A percentile compares a stretch with the other conserved stretches of the same genome.
Evolutionary conservation across 2,329 filamentous ascomycete species (phyloP).

Genomic region (Colletotrichum abscissum): DNA sequence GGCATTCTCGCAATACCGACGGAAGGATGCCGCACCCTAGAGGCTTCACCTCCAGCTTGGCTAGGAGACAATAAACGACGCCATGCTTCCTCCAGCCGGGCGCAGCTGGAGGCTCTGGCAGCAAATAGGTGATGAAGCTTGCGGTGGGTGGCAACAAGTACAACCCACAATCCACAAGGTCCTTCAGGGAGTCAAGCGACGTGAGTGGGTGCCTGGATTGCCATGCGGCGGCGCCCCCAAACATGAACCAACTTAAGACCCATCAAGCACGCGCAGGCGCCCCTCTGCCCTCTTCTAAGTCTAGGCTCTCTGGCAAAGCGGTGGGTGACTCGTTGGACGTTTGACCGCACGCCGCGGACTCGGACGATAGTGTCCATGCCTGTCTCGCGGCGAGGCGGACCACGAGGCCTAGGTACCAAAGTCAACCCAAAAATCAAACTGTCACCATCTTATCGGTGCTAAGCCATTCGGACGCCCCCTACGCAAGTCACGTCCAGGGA

Average conservation of each 20-base stretch:
- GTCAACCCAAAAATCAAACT: background rate
- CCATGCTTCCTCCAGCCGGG: background rate
- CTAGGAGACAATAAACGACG: background rate
- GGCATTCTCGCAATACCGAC: background rate
- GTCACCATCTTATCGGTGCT: constrained; percentile 15
- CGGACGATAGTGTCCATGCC: constrained; percentile 28
- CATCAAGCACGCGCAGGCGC: background rate
- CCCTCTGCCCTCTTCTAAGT: background rate
- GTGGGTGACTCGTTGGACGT: constrained; percentile 8
- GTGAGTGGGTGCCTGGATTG: background rate
- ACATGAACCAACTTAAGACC: background rate
- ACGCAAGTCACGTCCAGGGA: constrained; percentile 9
- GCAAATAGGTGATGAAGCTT: background rate
- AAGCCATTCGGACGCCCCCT: constrained; percentile 11
- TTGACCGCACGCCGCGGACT: constrained; percentile 12
- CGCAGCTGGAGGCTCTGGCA: background rate
- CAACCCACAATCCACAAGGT: background rate
- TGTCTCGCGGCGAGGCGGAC: constrained; percentile 15
- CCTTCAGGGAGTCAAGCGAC: background rate
- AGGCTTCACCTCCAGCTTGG: background rate
- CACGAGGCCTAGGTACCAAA: constrained; percentile 2
- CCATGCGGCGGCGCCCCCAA: background rate
- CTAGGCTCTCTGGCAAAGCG: background rate
- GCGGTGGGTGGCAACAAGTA: background rate
- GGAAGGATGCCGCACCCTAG: background rate